Percentiles rank a stretch among this genome's conserved stretches.
Conservation (phyloP, 768 basidiomycete species). For the Lepiota subincarnata region DNA sequence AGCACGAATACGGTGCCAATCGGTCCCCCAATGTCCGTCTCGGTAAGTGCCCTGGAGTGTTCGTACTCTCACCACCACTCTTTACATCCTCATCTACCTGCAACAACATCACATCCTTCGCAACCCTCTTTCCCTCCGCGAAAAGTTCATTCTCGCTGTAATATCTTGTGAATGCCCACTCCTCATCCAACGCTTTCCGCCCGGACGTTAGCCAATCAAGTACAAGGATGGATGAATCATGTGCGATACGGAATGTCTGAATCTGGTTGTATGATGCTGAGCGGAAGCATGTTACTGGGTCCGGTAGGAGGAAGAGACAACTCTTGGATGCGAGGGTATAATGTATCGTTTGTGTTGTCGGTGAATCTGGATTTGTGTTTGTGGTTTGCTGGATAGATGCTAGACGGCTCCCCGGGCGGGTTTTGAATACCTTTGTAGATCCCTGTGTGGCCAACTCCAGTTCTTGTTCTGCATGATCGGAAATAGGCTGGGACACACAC, state of each 20-base stretch:
- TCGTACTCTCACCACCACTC: neutral
- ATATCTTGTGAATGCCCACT: constrained; percentile 86
- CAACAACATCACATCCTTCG: constrained; percentile 75
- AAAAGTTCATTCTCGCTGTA: constrained; percentile 83
- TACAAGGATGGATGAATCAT: constrained; percentile 60
- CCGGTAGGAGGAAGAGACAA: constrained; percentile 78
- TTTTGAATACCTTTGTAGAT: constrained; percentile 93
- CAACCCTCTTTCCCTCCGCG: constrained; percentile 58
- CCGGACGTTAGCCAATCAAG: constrained; percentile 95
- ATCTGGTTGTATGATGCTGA: constrained; percentile 77
- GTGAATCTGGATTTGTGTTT: constrained; percentile 8
- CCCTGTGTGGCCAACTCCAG: constrained; percentile 44
- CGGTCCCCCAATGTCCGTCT: constrained; percentile 51
- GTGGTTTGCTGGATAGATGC: constrained; percentile 32
- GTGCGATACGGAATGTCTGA: constrained; percentile 71
- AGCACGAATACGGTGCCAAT: constrained; percentile 83
- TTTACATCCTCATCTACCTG: constrained; percentile 37
- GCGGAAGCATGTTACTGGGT: constrained; percentile 91
- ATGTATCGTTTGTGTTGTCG: constrained; percentile 62
- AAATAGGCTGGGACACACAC: constrained; percentile 35
- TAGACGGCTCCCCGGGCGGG: constrained; percentile 55
- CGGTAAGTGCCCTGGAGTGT: constrained; percentile 24
- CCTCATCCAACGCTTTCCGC: constrained; percentile 75
- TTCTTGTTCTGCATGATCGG: neutral
- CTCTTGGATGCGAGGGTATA: constrained; percentile 49